These are phyloP conservation scores for Fusarium papillatum DNA, from an alignment of 2,329 filamentous ascomycete species.

Conservation along the genomic window DNA sequence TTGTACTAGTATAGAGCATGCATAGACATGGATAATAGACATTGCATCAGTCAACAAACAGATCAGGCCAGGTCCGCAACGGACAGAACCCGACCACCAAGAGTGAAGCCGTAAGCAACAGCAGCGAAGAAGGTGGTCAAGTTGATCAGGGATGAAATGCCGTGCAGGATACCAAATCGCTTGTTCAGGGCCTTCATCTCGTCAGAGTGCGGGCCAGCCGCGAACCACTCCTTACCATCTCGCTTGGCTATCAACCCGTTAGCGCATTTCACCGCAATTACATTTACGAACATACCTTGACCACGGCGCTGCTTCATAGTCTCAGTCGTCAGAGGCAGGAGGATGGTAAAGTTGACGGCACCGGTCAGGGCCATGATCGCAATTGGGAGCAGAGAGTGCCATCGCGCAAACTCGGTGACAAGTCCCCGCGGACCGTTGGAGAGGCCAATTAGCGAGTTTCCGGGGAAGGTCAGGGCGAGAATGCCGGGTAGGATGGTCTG, in stretches of 20 bases:
- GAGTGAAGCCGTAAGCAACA: constrained; percentile 82
- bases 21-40: background rate
- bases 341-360: constrained; percentile 75
- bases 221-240: constrained; percentile 90
- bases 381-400: constrained; percentile 77
- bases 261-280: constrained; percentile 13
- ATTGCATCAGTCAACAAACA: constrained; percentile 4
- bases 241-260: constrained; percentile 72
- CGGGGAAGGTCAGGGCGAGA: constrained; percentile 85
- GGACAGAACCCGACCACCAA: constrained; percentile 73
- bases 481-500: constrained; percentile 82
- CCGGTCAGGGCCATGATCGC: constrained; percentile 78
- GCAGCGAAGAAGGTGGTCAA: constrained; percentile 77
- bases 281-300: constrained; percentile 72
- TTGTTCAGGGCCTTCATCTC: constrained; percentile 89
- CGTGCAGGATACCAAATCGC: constrained; percentile 84
- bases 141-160: constrained; percentile 85
- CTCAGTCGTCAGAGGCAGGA: constrained; percentile 82
- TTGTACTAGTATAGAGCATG: constrained; percentile 24
- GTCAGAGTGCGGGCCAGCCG: constrained; percentile 82
- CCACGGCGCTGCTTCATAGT: constrained; percentile 82
- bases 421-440: constrained; percentile 66
- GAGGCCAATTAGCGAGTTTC: constrained; percentile 63
- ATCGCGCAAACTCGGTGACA: constrained; percentile 71
- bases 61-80: constrained; percentile 44